A percentile compares a stretch with the other conserved stretches of the same genome.
phyloP scores from a whole-genome alignment of 768 basidiomycete genomes.

The Termitomyces sp. region DNA sequence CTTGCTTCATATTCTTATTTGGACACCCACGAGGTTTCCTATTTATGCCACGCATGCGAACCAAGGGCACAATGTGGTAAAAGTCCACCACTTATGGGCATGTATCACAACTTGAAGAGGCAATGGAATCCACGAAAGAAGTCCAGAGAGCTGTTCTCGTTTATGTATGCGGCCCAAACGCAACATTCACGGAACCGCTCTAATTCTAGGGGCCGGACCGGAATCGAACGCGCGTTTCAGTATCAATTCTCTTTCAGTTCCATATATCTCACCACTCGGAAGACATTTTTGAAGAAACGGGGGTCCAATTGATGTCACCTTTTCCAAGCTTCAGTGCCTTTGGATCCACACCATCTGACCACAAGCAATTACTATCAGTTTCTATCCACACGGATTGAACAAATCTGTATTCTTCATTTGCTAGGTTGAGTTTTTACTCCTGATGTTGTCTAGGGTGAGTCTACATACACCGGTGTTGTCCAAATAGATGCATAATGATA shows the following conservation, averaged over 20 bases:
- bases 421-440: neutral
- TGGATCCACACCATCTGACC: neutral
- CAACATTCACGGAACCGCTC: neutral
- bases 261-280: neutral
- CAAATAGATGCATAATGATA: constrained; percentile 14
- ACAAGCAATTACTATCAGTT: neutral
- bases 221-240: too few species aligned
- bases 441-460: constrained; percentile 9
- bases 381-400: neutral
- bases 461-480: constrained; percentile 4
- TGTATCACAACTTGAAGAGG: neutral
- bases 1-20: neutral
- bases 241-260: neutral
- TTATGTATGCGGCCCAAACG: neutral
- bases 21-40: neutral
- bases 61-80: too few species aligned
- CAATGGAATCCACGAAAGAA: neutral
- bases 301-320: too few species aligned
- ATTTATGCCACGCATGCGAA: neutral
- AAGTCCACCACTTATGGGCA: too few species aligned
- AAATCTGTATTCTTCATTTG: neutral
- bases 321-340: neutral
- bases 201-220: too few species aligned
- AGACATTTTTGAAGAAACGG: neutral
- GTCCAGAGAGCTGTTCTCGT: neutral